Evolutionary conservation across 1,284 basidiomycete species (phyloP).

Genomic region (Retiboletus flavoniger): DNA sequence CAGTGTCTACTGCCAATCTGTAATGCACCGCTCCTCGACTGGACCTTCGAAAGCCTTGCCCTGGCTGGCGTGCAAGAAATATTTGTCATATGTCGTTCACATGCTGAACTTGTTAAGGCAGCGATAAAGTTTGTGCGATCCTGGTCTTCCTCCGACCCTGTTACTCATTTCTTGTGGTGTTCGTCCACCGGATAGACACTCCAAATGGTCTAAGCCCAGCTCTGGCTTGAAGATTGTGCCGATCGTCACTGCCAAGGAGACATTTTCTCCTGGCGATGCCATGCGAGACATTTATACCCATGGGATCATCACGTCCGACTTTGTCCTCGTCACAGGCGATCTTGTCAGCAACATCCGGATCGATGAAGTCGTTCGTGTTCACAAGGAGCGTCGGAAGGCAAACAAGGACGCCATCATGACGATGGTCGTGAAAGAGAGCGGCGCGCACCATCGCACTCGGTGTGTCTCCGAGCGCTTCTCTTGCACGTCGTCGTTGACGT

Average conservation of each 20-base stretch:
- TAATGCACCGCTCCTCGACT: constrained; percentile 89
- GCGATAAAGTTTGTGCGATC: constrained; percentile 67
- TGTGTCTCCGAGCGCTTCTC: constrained; percentile 37
- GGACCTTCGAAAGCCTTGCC: constrained; percentile 94
- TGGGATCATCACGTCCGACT: constrained; percentile 89
- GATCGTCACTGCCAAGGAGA: constrained; percentile 84
- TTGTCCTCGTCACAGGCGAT: constrained; percentile 92
- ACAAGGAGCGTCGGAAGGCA: constrained; percentile 82
- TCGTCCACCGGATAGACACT: constrained; percentile 48
- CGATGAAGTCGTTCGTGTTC: constrained; percentile 82
- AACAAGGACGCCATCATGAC: constrained; percentile 98
- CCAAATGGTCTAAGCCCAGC: constrained; percentile 76
- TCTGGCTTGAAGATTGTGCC: constrained; percentile 84
- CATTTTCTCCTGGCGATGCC: constrained; percentile 91
- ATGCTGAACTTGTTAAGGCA: constrained; percentile 78
- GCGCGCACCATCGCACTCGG: constrained; percentile 71
- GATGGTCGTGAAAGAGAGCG: constrained; percentile 84
- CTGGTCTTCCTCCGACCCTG: constrained; percentile 7
- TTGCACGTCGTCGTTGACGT: constrained; percentile 1
- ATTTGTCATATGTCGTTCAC: constrained; percentile 89
- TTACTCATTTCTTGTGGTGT: constrained; percentile 19
- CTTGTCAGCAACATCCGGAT: constrained; percentile 93
- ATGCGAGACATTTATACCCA: constrained; percentile 96
- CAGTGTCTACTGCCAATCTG: constrained; percentile 93
- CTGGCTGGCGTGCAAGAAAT: constrained; percentile 94